Conservation (phyloP, 257 asterid genomes). For the Plantago elongata region DNA sequence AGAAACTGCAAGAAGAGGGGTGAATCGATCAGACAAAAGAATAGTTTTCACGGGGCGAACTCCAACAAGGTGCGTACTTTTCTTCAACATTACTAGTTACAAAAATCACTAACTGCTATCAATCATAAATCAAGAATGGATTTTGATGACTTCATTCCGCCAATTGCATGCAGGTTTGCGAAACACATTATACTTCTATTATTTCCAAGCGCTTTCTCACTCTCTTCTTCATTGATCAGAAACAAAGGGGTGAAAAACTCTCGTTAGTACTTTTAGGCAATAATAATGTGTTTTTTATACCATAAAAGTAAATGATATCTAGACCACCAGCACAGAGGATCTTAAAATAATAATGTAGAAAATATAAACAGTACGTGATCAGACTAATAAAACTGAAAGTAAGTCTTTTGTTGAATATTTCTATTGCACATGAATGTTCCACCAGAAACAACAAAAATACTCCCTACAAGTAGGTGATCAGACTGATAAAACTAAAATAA, state of each 20-base stretch:
- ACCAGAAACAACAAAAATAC: not conserved
- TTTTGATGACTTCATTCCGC: constrained; percentile 42
- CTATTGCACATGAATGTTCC: not conserved
- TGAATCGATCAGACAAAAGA: not conserved
- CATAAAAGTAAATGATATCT: too few relatives aligned
- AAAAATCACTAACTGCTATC: constrained; percentile 45
- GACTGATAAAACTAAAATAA: too few relatives aligned
- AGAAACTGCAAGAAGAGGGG: constrained; percentile 36
- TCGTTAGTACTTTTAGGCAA: too few relatives aligned
- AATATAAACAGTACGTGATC: not conserved
- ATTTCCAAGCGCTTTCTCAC: constrained; percentile 59
- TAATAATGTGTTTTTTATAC: too few relatives aligned
- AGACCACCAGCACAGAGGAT: too few relatives aligned
- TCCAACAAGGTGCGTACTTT: not conserved
- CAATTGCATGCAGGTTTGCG: constrained; percentile 54
- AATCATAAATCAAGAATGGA: constrained; percentile 67
- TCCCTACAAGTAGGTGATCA: not conserved
- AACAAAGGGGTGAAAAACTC: constrained; percentile 5
- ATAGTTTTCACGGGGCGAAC: not conserved
- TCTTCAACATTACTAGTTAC: not conserved
- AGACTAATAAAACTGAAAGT: too few relatives aligned
- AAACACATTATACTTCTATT: constrained; percentile 47
- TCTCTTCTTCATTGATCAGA: constrained; percentile 66
- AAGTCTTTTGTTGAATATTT: too few relatives aligned
- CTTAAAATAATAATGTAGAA: too few relatives aligned